A percentile compares a stretch with the other conserved stretches of the same genome.
Evolutionary conservation across 345 rosid genomes (phyloP).

Genomic region (Atalantia buxifolia): DNA sequence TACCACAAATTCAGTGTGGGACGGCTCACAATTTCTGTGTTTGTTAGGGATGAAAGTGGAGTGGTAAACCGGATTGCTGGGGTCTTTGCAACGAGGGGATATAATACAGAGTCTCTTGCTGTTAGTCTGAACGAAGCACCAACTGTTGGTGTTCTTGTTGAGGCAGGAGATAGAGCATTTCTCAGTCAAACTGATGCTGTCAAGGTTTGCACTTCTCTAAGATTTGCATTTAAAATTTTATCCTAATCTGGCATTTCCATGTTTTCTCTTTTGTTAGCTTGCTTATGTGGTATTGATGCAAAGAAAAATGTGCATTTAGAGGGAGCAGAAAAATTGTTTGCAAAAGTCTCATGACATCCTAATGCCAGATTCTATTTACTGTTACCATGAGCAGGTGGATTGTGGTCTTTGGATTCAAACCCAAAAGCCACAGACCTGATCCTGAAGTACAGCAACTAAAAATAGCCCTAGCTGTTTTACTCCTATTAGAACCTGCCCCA

Average conservation of each 20-base stretch:
- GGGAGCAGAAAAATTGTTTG: not conserved
- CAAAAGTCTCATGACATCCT: not conserved
- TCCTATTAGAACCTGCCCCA: no score
- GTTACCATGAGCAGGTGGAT: not conserved
- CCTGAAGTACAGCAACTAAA: no score
- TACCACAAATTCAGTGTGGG: constrained; percentile 43
- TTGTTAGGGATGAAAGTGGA: constrained; percentile 96
- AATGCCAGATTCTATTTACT: not conserved
- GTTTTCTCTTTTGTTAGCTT: not conserved
- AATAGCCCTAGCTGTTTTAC: no score
- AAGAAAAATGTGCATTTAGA: not conserved
- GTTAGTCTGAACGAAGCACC: constrained; percentile 80
- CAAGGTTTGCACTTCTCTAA: constrained; percentile 50
- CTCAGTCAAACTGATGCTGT: constrained; percentile 36
- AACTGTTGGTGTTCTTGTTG: constrained; percentile 38
- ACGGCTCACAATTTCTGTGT: constrained; percentile 81
- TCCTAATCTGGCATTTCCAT: not conserved
- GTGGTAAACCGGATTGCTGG: constrained; percentile 94
- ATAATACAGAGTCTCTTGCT: constrained; percentile 91
- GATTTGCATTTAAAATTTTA: constrained; percentile 10
- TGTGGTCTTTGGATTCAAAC: not conserved
- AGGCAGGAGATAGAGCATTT: constrained; percentile 37
- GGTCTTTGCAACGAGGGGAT: constrained; percentile 92
- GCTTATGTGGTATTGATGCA: not conserved
- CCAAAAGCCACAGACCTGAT: no score